phyloP scores from a whole-genome alignment of 441 rosid genomes.

The Populus hybrid region DNA sequence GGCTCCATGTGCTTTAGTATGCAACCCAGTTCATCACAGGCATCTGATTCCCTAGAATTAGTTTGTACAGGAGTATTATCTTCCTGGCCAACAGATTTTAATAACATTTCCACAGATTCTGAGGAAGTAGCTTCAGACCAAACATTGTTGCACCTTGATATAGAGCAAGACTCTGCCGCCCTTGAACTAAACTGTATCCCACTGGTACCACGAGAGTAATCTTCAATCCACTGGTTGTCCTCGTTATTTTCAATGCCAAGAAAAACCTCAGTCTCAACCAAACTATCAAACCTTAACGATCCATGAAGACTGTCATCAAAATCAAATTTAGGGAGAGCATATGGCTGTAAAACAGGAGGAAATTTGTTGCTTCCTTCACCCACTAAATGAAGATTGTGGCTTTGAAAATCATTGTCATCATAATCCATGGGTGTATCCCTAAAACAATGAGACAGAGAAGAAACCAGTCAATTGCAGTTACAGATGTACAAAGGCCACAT shows the following conservation, averaged over 20 bases:
- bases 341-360: conserved; percentile 70
- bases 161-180: conserved; percentile 81
- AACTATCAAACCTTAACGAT: conserved; percentile 84
- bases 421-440: conserved; percentile 97
- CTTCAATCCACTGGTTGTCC: conserved; percentile 96
- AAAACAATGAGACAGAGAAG: conserved; percentile 18
- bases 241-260: conserved; percentile 73
- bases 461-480: conserved; percentile 3
- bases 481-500: conserved; percentile 12
- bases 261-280: too few species aligned
- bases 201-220: conserved; percentile 68
- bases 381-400: conserved; percentile 89
- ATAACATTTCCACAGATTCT: conserved; percentile 98
- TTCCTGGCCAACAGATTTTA: conserved; percentile 97
- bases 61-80: conserved; percentile 49
- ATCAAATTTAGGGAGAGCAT: conserved; percentile 91
- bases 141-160: conserved; percentile 84
- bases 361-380: conserved; percentile 85
- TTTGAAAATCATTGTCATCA: conserved; percentile 97
- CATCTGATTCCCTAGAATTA: conserved; percentile 50
- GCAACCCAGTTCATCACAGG: conserved; percentile 76
- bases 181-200: conserved; percentile 75
- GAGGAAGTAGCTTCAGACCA: conserved; percentile 99
- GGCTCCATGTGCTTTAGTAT: conserved; percentile 76
- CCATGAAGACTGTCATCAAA: conserved; percentile 85